Conservation (phyloP, 805 yeast species). For the Starmera quercuum region DNA sequence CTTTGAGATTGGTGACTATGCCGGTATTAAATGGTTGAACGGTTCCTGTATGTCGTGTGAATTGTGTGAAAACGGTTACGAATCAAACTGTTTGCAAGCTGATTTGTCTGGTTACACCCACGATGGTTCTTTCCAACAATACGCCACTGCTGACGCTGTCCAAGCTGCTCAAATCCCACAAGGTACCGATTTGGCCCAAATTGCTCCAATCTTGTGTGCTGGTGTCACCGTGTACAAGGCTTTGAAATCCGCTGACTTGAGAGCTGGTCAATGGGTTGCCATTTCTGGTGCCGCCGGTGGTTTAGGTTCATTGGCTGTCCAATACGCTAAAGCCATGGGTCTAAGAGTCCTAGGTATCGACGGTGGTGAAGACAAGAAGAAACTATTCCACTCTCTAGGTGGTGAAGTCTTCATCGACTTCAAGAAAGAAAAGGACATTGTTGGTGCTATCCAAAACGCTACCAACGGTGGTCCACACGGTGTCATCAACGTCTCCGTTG, state of each 20-base stretch:
- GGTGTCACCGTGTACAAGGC: constrained; percentile 60
- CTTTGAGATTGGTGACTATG: constrained; percentile 45
- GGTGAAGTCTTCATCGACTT: constrained; percentile 52
- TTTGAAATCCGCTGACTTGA: constrained; percentile 40
- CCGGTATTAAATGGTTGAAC: constrained; percentile 53
- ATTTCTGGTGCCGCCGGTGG: constrained; percentile 61
- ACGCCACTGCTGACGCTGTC: constrained; percentile 78
- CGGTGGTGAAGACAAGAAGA: constrained; percentile 46
- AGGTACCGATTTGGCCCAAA: constrained; percentile 63
- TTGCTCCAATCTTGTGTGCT: constrained; percentile 59
- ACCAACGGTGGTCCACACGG: constrained; percentile 70
- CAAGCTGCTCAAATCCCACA: constrained; percentile 78
- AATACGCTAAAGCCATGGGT: constrained; percentile 55
- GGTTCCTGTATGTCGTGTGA: constrained; percentile 49
- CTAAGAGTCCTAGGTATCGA: constrained; percentile 48
- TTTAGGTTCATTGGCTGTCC: constrained; percentile 50
- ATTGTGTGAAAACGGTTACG: constrained; percentile 38
- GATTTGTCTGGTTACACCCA: constrained; percentile 50
- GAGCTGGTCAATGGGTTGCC: constrained; percentile 52
- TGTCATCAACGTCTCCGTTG: constrained; percentile 58
- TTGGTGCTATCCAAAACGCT: constrained; percentile 40
- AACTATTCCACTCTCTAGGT: constrained; percentile 37
- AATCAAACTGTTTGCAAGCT: constrained; percentile 40
- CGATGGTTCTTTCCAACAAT: constrained; percentile 79
- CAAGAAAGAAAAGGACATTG: constrained; percentile 41